phyloP scores from a whole-genome alignment of 345 rosid species.

The Boechera divaricarpa region DNA sequence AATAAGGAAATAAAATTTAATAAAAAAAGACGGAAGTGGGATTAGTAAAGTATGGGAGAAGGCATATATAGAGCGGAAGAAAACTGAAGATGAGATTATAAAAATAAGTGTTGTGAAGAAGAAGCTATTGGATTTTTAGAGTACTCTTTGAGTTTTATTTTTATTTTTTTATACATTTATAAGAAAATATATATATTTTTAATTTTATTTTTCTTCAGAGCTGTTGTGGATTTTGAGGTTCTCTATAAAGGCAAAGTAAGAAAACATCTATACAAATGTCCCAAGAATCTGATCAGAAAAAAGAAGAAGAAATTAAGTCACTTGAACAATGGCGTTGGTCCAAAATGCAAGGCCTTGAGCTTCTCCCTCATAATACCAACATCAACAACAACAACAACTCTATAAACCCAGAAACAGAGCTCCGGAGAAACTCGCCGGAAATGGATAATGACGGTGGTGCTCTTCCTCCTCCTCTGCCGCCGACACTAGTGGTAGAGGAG shows the following conservation, averaged over 20 bases:
- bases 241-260: slow-evolving; percentile 51
- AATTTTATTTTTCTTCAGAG: slow-evolving; percentile 19
- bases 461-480: slow-evolving; percentile 33
- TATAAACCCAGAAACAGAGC: slow-evolving; percentile 35
- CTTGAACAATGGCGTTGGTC: slow-evolving; percentile 96
- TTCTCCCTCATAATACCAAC: slow-evolving; percentile 52
- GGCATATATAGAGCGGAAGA: slow-evolving; percentile 47
- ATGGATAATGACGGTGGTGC: slow-evolving; percentile 59
- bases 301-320: slow-evolving; percentile 63
- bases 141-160: not conserved
- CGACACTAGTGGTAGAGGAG: slow-evolving; percentile 33
- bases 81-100: slow-evolving; percentile 36
- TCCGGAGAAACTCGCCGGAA: slow-evolving; percentile 32
- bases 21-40: slow-evolving; percentile 17
- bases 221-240: slow-evolving; percentile 45
- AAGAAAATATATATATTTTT: not conserved
- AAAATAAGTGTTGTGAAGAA: slow-evolving; percentile 44
- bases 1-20: slow-evolving; percentile 8
- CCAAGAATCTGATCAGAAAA: slow-evolving; percentile 58
- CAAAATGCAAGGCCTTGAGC: slow-evolving; percentile 99
- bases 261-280: slow-evolving; percentile 72
- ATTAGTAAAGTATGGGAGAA: slow-evolving; percentile 42
- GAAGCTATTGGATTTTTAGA: slow-evolving; percentile 24
- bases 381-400: slow-evolving; percentile 29
- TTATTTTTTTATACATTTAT: not conserved